phyloP scores from a whole-genome alignment of 192 early-diverging fungal genomes.

The Chytriomyces sp. region DNA sequence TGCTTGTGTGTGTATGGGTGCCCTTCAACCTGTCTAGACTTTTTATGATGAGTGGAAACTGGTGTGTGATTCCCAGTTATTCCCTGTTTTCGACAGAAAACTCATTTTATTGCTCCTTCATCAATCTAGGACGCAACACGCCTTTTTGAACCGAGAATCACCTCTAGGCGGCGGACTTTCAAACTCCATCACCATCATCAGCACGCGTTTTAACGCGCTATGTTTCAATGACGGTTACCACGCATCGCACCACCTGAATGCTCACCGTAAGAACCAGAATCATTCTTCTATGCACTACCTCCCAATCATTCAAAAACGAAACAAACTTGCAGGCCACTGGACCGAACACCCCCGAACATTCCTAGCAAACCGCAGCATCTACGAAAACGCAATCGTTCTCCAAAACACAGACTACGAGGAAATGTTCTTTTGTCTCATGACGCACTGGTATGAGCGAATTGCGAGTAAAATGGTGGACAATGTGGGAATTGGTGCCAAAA shows the following conservation, averaged over 20 bases:
- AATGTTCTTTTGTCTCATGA: constrained; percentile 44
- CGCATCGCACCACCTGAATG: constrained; percentile 55
- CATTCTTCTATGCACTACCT: no score
- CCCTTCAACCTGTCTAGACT: constrained; percentile 44
- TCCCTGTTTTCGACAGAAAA: not conserved
- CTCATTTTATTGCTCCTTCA: no score
- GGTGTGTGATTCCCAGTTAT: constrained; percentile 7
- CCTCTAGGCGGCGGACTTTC: constrained; percentile 40
- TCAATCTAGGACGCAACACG: constrained; percentile 43
- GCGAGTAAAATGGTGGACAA: constrained; percentile 40
- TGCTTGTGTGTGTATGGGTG: constrained; percentile 30
- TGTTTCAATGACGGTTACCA: constrained; percentile 57
- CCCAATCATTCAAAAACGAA: no score
- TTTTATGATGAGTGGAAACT: constrained; percentile 57
- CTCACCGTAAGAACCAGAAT: constrained; percentile 15
- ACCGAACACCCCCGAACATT: constrained; percentile 49
- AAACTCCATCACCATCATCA: constrained; percentile 47
- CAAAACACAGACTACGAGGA: constrained; percentile 38
- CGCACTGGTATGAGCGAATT: constrained; percentile 36
- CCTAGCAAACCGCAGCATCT: constrained; percentile 26
- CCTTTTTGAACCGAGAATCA: constrained; percentile 45
- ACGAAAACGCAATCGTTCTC: constrained; percentile 44
- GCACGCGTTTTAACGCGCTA: constrained; percentile 41
- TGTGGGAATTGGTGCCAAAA: constrained; percentile 9
- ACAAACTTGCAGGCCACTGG: constrained; percentile 35